These are phyloP conservation scores for Fusarium sp. DNA, from an alignment of 2,329 filamentous ascomycete genomes.

Conservation along the genomic window DNA sequence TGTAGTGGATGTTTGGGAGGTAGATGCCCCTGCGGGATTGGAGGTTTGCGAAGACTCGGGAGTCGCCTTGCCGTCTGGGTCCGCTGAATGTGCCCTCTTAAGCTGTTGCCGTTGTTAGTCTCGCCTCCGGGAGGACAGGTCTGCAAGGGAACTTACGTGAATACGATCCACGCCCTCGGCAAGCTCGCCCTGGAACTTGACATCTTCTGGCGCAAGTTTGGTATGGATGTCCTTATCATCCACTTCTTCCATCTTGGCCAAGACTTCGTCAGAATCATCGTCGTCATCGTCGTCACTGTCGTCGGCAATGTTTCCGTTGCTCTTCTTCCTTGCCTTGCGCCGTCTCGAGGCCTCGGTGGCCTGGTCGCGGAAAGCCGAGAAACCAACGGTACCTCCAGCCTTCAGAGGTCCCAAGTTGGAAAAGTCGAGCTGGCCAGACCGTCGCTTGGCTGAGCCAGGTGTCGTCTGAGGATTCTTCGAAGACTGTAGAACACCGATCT, in stretches of 20 bases:
- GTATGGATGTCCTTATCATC: constrained; percentile 71
- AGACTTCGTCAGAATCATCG: constrained; percentile 70
- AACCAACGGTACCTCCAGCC: constrained; percentile 87
- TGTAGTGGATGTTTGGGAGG: constrained; percentile 25
- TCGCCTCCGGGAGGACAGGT: neutral
- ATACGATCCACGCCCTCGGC: constrained; percentile 86
- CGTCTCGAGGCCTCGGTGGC: constrained; percentile 67
- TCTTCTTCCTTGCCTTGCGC: constrained; percentile 70
- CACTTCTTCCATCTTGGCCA: constrained; percentile 74
- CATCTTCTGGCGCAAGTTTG: constrained; percentile 77
- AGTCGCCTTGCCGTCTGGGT: constrained; percentile 65
- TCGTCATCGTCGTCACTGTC: constrained; percentile 83
- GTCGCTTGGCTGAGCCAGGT: constrained; percentile 75
- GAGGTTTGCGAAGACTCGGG: constrained; percentile 51
- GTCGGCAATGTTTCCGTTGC: constrained; percentile 73
- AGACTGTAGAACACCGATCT: constrained; percentile 88
- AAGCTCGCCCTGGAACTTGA: constrained; percentile 77
- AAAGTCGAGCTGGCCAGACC: constrained; percentile 87
- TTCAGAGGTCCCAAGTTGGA: constrained; percentile 87
- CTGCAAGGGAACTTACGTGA: constrained; percentile 66
- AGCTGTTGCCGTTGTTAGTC: constrained; percentile 63
- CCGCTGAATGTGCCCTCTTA: constrained; percentile 82
- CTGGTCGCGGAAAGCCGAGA: constrained; percentile 85
- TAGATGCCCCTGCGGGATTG: constrained; percentile 60
- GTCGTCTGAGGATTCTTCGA: constrained; percentile 73